Evolutionary conservation across 108 stramenopile genomes (phyloP), one percentile per base, ranked within the genome.

Genomic region (Cyclostephanos invisitatus): DNA sequence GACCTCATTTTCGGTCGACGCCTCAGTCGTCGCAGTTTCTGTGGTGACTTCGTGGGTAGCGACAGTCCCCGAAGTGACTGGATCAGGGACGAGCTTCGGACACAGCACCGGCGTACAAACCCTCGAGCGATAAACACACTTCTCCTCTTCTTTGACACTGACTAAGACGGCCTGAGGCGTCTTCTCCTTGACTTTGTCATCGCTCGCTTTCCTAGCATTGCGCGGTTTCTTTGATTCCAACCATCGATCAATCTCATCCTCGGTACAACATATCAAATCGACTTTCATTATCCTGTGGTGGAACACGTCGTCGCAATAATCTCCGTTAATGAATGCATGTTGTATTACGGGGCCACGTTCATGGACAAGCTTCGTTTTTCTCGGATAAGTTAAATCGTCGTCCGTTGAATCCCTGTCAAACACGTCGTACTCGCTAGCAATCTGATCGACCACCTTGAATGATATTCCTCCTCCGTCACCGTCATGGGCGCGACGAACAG

Each of bases 61-160:
- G 62, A 11, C 1, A 25, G 25, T 54, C 9, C 11, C 27, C 2
- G 22, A 12, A 54, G 53, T 1, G 53, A 14, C 14, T 15, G 44
- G 44, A 14, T 46, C 14, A 14, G 15, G 12, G 44, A 46, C 15
- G 44, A 15, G 64, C 28, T 69, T 71, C 8, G 72, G 72, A 46
- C 93, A 95, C 53, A 95, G 60, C 22, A 89, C 54, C 8, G 83
- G 84, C 32, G 93, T 92, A 63, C 93, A 95, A 24, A 95, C 70
- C n/a, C 75, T 82, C 27, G 90, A 47, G 10, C 77, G 74, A 67
- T 92, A 92, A 24, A 46, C 32, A 63, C 93, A 92, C 27, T 56
- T 78, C 24, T 73, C 60, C 12, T 71, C 53, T 53, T 81, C 80
- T 37, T 62, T 32, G 24, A 81, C 70, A 25, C 44, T 32, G 21